Evolutionary conservation across 2,329 filamentous ascomycete genomes (phyloP).

Genomic region (Zalaria obscura): DNA sequence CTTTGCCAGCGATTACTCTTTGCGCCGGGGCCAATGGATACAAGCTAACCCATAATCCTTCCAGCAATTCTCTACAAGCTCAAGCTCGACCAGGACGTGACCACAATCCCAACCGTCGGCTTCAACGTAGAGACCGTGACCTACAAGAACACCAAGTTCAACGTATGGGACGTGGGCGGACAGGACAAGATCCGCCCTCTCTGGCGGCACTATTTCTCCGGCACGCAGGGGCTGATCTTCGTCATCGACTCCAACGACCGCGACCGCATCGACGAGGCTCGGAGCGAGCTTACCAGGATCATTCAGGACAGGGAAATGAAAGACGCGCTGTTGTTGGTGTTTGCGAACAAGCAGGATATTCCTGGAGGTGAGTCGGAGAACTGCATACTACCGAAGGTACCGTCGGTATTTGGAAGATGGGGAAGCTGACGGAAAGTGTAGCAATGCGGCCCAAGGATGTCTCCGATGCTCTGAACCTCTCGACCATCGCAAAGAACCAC

Average conservation of each 20-base stretch:
- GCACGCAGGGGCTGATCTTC: conserved; percentile 99
- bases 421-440: conserved; percentile 7
- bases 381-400: too few relatives aligned
- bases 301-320: conserved; percentile 98
- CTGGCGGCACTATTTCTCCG: conserved; percentile 99
- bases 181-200: conserved; percentile 99
- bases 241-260: conserved; percentile 98
- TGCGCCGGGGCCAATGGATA: too few relatives aligned
- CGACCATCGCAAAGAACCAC: conserved; percentile 36
- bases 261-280: conserved; percentile 92
- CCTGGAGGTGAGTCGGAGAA: conserved; percentile 49
- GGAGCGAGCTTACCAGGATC: conserved; percentile 94
- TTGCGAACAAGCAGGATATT: conserved; percentile 99
- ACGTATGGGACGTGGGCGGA: conserved; percentile 99
- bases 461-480: conserved; percentile 31
- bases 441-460: conserved; percentile 37
- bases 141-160: conserved; percentile 99
- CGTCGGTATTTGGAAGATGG: too few relatives aligned
- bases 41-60: not conserved
- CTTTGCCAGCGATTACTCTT: too few relatives aligned
- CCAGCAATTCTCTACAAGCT: conserved; percentile 93
- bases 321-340: conserved; percentile 90
- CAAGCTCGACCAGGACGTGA: conserved; percentile 98
- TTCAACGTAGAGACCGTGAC: conserved; percentile 99
- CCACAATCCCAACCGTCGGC: conserved; percentile 96